These are phyloP conservation scores for Hypoxylon sp. DNA, from an alignment of 2,329 filamentous ascomycete genomes.

Conservation along the genomic window DNA sequence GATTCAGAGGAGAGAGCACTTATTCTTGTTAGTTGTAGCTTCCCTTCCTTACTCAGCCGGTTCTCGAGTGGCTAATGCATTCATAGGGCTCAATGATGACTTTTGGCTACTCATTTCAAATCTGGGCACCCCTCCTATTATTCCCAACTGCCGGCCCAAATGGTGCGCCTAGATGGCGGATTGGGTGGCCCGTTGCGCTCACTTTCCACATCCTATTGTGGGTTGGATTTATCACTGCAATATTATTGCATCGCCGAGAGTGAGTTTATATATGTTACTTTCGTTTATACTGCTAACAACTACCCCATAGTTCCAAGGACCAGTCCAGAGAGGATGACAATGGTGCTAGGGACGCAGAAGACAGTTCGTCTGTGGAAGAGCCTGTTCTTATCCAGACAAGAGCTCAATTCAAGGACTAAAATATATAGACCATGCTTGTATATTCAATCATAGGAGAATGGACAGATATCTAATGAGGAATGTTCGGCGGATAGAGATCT, in stretches of 20 bases:
- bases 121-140: slow-evolving; percentile 61
- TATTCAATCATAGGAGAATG: not conserved
- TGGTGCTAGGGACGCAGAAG: slow-evolving; percentile 10
- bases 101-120: slow-evolving; percentile 62
- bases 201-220: slow-evolving; percentile 63
- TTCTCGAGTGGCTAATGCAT: not conserved
- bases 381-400: slow-evolving; percentile 34
- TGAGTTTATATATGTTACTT: slow-evolving; percentile 30
- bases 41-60: not conserved
- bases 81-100: slow-evolving; percentile 62
- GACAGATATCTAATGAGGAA: too few relatives aligned
- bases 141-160: slow-evolving; percentile 60
- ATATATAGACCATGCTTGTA: not conserved
- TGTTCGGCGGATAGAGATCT: too few relatives aligned
- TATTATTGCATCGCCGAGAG: slow-evolving; percentile 55
- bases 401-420: slow-evolving; percentile 33
- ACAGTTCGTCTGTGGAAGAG: slow-evolving; percentile 37
- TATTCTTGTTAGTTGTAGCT: slow-evolving; percentile 50
- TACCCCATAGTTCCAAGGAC: slow-evolving; percentile 12
- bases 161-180: slow-evolving; percentile 63
- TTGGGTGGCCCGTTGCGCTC: slow-evolving; percentile 64
- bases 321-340: not conserved
- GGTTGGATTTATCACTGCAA: slow-evolving; percentile 58
- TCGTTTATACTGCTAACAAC: slow-evolving; percentile 13
- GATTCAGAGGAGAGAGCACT: slow-evolving; percentile 60